A percentile compares a stretch with the other conserved stretches of the same genome.
Evolutionary conservation across 2,329 filamentous ascomycete species (phyloP).

Genomic region (Blastomyces percursus): DNA sequence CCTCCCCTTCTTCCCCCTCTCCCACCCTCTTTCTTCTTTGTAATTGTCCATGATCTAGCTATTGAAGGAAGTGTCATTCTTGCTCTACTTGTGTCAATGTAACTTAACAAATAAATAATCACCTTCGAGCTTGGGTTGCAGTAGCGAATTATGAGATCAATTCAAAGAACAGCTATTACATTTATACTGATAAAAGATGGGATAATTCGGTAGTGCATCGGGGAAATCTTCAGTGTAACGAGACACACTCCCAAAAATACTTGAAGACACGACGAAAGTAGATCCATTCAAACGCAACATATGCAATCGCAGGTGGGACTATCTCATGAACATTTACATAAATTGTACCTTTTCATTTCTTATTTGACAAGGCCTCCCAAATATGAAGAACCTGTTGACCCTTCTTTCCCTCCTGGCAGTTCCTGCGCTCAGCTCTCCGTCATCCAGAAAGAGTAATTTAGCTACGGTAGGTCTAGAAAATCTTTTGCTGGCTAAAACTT

Average conservation of each 20-base stretch:
- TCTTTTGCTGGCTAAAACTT: neutral
- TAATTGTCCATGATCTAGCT: too few species aligned
- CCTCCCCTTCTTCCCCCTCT: too few species aligned
- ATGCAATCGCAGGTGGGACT: neutral
- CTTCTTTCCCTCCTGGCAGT: neutral
- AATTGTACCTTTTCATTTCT: neutral
- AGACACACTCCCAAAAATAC: neutral
- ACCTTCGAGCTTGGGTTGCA: neutral
- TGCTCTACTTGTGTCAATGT: too few species aligned
- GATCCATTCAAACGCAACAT: neutral
- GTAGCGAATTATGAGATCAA: neutral
- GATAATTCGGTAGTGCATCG: neutral
- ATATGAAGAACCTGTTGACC: neutral
- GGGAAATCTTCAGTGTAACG: neutral
- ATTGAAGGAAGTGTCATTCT: too few species aligned
- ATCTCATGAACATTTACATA: neutral
- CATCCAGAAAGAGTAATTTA: neutral
- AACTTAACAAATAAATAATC: neutral
- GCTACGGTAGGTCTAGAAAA: neutral
- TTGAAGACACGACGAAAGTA: neutral
- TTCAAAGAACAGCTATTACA: too few species aligned
- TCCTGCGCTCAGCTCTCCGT: neutral
- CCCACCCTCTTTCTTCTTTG: too few species aligned
- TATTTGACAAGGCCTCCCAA: neutral
- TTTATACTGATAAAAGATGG: neutral